Evolutionary conservation across 148 eudicot genomes (phyloP), one percentile per base, ranked within the genome.

Genomic region (Rhododendron molle): DNA sequence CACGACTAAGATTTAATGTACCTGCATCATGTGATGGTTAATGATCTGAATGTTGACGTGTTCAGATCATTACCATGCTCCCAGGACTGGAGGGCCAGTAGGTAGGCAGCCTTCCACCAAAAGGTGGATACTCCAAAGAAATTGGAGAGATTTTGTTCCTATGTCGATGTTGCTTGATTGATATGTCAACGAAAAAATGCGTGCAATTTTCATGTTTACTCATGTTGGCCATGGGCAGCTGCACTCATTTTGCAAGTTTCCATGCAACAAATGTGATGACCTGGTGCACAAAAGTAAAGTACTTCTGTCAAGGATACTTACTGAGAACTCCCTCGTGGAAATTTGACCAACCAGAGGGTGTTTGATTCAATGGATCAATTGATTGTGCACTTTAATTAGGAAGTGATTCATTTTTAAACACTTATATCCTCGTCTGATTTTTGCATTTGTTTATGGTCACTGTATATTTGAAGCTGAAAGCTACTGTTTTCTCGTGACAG

Each of bases 401-500:
- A 38, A 26, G 54, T 18, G 16, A 26, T 43, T 83, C 46, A 3
- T 40, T 40, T 16, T n/a, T 28, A 79, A 79, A 9, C 23, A 79
- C 20, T 12, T 26, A 15, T 67, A 34, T 69, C 23, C 69, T 49
- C 69, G 56, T 46, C 21, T 15, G 5, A 21, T 21, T 38, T 86
- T 67, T 36, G 46, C n/a, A 18, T 38, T 7, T 76, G 2, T 77
- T n/a, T 36, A 5, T 28, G 28, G 28, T 73, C n/a, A 20, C 38
- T 81, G 16, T 21, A 76, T 13, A 73, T 43, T 67, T 71, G 7
- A 58, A 81, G 56, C 60, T 88, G 32, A 86, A 83, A 83, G 20
- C 76, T 54, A 36, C 23, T 84, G 83, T 28, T 65, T 65, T 54
- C 38, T 43, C 21, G 82, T 83, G 83, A 69, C 90, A 97, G 99